Conservation (phyloP, 352 stramenopile genomes). For the Thalassiosira mediterranea region DNA sequence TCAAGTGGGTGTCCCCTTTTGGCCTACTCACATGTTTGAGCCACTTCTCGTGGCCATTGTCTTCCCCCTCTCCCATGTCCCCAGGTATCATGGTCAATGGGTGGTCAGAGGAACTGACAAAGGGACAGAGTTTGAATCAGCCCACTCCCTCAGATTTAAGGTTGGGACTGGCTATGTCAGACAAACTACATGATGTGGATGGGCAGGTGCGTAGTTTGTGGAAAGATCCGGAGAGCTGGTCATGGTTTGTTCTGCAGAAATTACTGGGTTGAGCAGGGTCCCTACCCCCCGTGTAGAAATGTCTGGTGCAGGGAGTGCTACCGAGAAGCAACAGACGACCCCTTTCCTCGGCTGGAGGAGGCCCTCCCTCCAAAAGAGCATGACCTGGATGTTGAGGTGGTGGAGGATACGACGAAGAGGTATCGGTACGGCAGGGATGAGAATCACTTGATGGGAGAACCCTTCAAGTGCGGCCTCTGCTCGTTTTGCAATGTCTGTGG, state of each 20-base stretch:
- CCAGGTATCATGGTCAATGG: constrained; percentile 6
- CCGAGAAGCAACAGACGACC: constrained; percentile 1
- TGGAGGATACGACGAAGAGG: not conserved
- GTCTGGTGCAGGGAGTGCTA: constrained; percentile 46
- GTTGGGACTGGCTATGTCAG: not conserved
- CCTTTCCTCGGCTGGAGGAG: not conserved
- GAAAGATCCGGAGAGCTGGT: constrained; percentile 9
- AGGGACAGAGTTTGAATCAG: not conserved
- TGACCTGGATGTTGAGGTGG: no score
- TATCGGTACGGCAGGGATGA: not conserved
- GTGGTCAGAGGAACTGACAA: constrained; percentile 3
- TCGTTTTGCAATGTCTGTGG: constrained; percentile 21
- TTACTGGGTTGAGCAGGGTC: constrained; percentile 17
- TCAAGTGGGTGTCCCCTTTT: not conserved
- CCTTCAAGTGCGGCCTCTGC: constrained; percentile 45
- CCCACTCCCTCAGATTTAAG: not conserved
- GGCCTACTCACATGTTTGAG: constrained; percentile 14
- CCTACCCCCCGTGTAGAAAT: constrained; percentile 42
- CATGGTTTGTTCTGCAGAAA: constrained; percentile 53
- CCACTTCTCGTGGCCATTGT: constrained; percentile 33
- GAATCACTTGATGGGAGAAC: constrained; percentile 40
- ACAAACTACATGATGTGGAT: constrained; percentile 35
- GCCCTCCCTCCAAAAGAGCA: not conserved
- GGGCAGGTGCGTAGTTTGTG: constrained; percentile 19
- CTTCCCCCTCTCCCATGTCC: constrained; percentile 17